Evolutionary conservation across 257 asterid species (phyloP).

Genomic region (Salvia hispanica): DNA sequence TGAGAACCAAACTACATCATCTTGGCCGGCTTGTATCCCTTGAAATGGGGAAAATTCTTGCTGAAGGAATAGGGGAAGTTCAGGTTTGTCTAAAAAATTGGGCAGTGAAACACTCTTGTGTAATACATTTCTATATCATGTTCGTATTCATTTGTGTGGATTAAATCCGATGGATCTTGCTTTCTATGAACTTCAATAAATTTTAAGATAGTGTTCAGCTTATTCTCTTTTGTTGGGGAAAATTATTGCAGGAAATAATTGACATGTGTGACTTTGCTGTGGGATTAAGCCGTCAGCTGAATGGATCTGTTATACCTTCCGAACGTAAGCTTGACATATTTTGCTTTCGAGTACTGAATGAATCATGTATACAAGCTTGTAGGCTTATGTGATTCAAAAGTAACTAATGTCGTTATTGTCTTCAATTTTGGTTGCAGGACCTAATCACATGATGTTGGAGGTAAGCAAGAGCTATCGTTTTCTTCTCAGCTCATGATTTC

Average conservation of each 20-base stretch:
- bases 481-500: slow-evolving; percentile 8
- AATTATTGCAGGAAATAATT: slow-evolving; percentile 76
- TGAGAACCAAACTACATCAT: slow-evolving; percentile 74
- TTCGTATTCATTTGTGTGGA: neutral
- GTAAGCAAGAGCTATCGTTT: slow-evolving; percentile 44
- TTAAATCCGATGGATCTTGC: neutral
- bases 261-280: slow-evolving; percentile 99
- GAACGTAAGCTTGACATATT: slow-evolving; percentile 68
- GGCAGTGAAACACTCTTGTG: neutral
- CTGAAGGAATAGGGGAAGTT: slow-evolving; percentile 99
- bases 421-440: slow-evolving; percentile 51
- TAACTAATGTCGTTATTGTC: slow-evolving; percentile 15
- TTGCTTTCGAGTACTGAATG: slow-evolving; percentile 2
- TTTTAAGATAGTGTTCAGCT: slow-evolving; percentile 3
- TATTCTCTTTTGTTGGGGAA: slow-evolving; percentile 31
- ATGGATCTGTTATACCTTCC: slow-evolving; percentile 95
- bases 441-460: slow-evolving; percentile 99
- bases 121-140: neutral
- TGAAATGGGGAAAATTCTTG: slow-evolving; percentile 96
- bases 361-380: neutral
- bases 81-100: slow-evolving; percentile 48
- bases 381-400: neutral
- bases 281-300: slow-evolving; percentile 98
- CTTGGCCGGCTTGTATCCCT: slow-evolving; percentile 96
- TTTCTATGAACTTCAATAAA: slow-evolving; percentile 3